These are phyloP conservation scores for Fraxinus nigra DNA, from an alignment of 305 asterid species.

Conservation along the genomic window DNA sequence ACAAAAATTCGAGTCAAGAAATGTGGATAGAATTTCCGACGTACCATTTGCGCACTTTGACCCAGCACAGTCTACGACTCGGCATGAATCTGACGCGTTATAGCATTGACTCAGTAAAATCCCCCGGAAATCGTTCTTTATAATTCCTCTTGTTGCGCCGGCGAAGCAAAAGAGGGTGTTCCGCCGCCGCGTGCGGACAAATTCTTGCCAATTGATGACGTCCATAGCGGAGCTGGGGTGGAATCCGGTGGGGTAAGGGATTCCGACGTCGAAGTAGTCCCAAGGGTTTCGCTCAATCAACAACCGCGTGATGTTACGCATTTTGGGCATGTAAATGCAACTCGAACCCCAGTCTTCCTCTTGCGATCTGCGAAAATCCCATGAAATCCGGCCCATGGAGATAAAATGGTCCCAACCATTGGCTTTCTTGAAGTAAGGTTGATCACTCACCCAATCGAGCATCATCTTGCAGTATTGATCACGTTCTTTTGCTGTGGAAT, in stretches of 20 bases:
- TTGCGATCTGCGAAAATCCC: constrained; percentile 70
- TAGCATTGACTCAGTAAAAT: constrained; percentile 49
- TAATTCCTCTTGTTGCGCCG: constrained; percentile 54
- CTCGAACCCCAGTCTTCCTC: constrained; percentile 66
- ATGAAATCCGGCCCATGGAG: constrained; percentile 58
- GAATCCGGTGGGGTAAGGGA: constrained; percentile 76
- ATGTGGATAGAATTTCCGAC: constrained; percentile 51
- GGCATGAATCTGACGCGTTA: constrained; percentile 45
- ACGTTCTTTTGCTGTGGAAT: constrained; percentile 46
- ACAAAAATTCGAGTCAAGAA: constrained; percentile 67
- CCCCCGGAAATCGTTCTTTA: constrained; percentile 61
- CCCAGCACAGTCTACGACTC: constrained; percentile 58
- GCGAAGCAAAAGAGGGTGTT: constrained; percentile 53
- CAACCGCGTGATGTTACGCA: constrained; percentile 66
- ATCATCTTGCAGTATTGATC: constrained; percentile 53
- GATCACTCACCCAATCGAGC: constrained; percentile 53
- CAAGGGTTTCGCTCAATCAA: constrained; percentile 60
- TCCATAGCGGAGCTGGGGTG: constrained; percentile 53
- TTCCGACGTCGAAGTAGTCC: constrained; percentile 68
- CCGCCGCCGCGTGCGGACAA: constrained; percentile 38
- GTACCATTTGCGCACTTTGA: constrained; percentile 62
- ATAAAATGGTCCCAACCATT: constrained; percentile 69
- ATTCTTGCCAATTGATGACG: constrained; percentile 49
- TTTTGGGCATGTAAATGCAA: constrained; percentile 47
- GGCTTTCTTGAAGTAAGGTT: constrained; percentile 43